Evolutionary conservation across 306 rosid genomes (phyloP).

Genomic region (Sesbania bispinosa): DNA sequence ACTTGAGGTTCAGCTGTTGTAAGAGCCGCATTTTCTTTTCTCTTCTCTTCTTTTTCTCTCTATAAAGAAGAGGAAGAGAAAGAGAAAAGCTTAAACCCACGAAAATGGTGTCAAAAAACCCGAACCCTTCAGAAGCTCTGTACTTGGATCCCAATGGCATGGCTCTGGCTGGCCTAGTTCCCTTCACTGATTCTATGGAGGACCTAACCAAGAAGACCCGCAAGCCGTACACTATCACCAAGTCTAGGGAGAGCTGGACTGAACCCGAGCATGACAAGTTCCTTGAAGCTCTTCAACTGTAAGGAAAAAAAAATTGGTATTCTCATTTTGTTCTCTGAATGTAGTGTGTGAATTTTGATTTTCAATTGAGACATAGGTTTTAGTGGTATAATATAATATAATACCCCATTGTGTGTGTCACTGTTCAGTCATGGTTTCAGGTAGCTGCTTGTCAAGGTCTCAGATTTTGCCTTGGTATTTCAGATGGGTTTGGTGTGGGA

Average conservation of each 20-base stretch:
- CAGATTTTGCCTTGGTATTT: not conserved
- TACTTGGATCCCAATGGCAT: slow-evolving; percentile 59
- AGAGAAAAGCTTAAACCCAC: slow-evolving; percentile 6
- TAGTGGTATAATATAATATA: too few relatives aligned
- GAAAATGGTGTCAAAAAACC: slow-evolving; percentile 62
- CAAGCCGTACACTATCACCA: slow-evolving; percentile 90
- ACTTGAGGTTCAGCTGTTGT: not conserved
- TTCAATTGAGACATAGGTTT: not conserved
- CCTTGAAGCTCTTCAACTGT: slow-evolving; percentile 97
- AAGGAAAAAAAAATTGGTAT: slow-evolving; percentile 5
- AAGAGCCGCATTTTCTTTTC: slow-evolving; percentile 16
- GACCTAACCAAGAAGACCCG: slow-evolving; percentile 76
- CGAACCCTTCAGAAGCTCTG: slow-evolving; percentile 62
- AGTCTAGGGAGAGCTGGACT: slow-evolving; percentile 98
- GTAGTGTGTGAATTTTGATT: slow-evolving; percentile 4
- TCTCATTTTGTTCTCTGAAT: not conserved
- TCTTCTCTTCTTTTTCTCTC: not conserved
- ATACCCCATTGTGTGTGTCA: too few relatives aligned
- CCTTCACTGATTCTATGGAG: slow-evolving; percentile 51
- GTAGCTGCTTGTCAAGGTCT: not conserved
- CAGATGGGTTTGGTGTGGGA: not conserved
- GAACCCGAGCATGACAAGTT: slow-evolving; percentile 98
- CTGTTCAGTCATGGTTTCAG: not conserved
- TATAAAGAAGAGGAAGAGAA: too few relatives aligned
- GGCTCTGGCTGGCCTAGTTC: slow-evolving; percentile 59